These are phyloP conservation scores for Torulaspora gathmanii DNA, from an alignment of 805 yeast species.

Conservation along the genomic window DNA sequence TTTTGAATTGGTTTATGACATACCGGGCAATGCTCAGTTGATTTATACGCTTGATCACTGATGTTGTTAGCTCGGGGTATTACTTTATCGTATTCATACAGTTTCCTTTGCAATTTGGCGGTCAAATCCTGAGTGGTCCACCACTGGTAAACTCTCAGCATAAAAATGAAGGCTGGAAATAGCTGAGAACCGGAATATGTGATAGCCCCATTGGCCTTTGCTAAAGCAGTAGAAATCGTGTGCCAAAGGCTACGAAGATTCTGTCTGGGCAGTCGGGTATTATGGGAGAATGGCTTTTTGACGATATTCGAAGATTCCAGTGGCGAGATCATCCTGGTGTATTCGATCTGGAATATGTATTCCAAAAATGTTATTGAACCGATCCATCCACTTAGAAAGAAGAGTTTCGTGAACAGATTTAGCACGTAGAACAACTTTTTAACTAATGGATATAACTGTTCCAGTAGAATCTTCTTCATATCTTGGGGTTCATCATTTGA, in stretches of 20 bases:
- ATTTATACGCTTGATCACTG: background rate
- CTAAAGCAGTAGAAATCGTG: slow-evolving; percentile 15
- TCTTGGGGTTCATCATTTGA: slow-evolving; percentile 40
- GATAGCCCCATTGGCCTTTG: slow-evolving; percentile 12
- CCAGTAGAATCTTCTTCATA: slow-evolving; percentile 26
- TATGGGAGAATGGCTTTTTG: slow-evolving; percentile 8
- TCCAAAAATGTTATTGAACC: slow-evolving; percentile 63
- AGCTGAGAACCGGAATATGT: slow-evolving; percentile 42
- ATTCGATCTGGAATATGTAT: slow-evolving; percentile 55
- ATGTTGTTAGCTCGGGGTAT: slow-evolving; percentile 29
- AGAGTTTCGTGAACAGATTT: slow-evolving; percentile 54
- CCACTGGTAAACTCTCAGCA: slow-evolving; percentile 86
- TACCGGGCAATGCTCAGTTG: slow-evolving; percentile 51
- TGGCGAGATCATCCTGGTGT: slow-evolving; percentile 41
- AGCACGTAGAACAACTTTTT: slow-evolving; percentile 44
- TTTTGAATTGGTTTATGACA: slow-evolving; percentile 62
- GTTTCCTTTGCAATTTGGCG: slow-evolving; percentile 48
- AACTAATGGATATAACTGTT: slow-evolving; percentile 54
- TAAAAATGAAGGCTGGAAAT: slow-evolving; percentile 77
- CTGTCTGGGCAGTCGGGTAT: slow-evolving; percentile 33
- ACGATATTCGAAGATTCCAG: slow-evolving; percentile 2
- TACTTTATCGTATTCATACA: slow-evolving; percentile 43
- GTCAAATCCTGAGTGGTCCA: slow-evolving; percentile 79
- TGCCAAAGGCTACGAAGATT: slow-evolving; percentile 27
- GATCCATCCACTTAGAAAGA: slow-evolving; percentile 61